Evolutionary conservation across 148 eudicot species (phyloP), one percentile per base, ranked within the genome.

Genomic region (Amaranthus palmeri): DNA sequence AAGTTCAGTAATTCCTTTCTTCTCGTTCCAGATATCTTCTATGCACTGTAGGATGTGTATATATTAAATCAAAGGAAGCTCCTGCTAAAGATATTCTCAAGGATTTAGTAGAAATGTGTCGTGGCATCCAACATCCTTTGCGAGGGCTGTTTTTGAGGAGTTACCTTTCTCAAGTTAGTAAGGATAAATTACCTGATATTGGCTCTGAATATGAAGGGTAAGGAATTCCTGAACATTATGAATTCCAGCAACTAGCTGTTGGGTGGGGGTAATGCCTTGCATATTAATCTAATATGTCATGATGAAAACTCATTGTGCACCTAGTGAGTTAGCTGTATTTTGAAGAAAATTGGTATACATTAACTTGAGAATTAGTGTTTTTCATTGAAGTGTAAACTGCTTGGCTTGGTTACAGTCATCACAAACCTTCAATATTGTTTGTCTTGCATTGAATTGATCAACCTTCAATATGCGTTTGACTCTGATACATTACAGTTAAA

Each of bases 181-280:
- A 77, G 85, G 98, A 95, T 81, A 95, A 95, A 71, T 81, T 95
- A 75, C 97, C 98, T 72, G 98, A 91, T 85, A 86, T 95, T 79
- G 98, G 98, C 67, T 91, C 97, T 6, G 98, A 95, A 82, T 95
- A 89, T 76, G 97, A 95, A 91, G 98, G 98, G 98, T 91, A 78
- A 84, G 90, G n/a, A 44, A 7, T 65, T 42, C 65, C 36, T 7
- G 6, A 47, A 13, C 12, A 36, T 2, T 57, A 56, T 71, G 44
- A 40, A 8, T 77, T 51, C 72, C 50, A 41, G 67, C 48, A 7
- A 36, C 2, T 43, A 49, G 51, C 41, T 69, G 47, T 51, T 12
- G 47, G 12, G 53, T 18, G 53, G 17, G 42, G 45, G 60, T 67
- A 1, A 47, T 40, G 36, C 41, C 3, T 44, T 53, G 68, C 44